Evolutionary conservation across 768 basidiomycete species (phyloP).

Genomic region (Pleurotus cornucopiae): DNA sequence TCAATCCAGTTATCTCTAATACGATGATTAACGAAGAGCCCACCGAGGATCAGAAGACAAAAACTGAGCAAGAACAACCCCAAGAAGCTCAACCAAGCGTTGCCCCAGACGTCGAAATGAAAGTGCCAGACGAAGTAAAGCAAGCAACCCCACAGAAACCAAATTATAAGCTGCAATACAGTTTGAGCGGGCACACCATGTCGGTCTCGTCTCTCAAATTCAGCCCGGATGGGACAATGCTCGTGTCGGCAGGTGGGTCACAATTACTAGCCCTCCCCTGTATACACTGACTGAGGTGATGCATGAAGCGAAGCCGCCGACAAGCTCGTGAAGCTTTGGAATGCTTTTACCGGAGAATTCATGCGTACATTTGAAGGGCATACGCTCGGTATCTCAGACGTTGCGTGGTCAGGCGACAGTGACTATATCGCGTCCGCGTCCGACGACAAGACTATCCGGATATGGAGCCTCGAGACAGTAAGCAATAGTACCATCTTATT

Average conservation of each 20-base stretch:
- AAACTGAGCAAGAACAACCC: neutral
- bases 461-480: constrained; percentile 79
- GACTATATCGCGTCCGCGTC: constrained; percentile 87
- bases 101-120: neutral
- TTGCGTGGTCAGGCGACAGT: constrained; percentile 85
- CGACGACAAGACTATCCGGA: constrained; percentile 84
- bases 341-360: constrained; percentile 67
- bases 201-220: constrained; percentile 86
- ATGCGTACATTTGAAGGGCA: constrained; percentile 73
- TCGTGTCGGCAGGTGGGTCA: constrained; percentile 81
- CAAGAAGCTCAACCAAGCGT: neutral
- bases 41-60: neutral
- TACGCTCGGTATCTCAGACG: constrained; percentile 80
- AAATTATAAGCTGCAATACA: constrained; percentile 56
- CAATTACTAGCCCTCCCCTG: constrained; percentile 1
- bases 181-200: constrained; percentile 77
- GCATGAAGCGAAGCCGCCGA: constrained; percentile 68
- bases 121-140: neutral
- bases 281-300: constrained; percentile 17
- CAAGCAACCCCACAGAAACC: constrained; percentile 20
- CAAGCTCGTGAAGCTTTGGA: constrained; percentile 80
- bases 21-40: neutral
- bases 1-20: neutral
- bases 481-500: constrained; percentile 5
- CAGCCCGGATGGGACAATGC: constrained; percentile 74